Percentiles rank a stretch among this genome's conserved stretches.
Conservation (phyloP, 768 basidiomycete genomes). For the Daedaleopsis nitida region DNA sequence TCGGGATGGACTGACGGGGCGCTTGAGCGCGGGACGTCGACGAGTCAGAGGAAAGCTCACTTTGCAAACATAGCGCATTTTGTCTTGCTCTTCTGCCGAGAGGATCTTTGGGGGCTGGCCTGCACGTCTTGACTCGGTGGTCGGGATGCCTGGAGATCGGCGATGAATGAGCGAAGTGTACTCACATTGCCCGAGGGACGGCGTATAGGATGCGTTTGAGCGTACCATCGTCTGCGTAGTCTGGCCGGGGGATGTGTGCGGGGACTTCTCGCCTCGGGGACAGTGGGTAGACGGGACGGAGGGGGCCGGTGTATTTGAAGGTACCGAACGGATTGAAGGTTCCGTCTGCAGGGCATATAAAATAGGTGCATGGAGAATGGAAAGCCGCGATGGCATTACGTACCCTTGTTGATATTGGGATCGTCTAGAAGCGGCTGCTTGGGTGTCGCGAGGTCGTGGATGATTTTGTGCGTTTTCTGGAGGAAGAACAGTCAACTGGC, state of each 20-base stretch:
- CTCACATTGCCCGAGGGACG: constrained; percentile 38
- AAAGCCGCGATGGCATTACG: background rate
- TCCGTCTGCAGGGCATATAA: constrained; percentile 50
- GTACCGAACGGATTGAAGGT: constrained; percentile 79
- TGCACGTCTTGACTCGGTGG: constrained; percentile 54
- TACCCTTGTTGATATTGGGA: constrained; percentile 31
- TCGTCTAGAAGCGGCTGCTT: constrained; percentile 30
- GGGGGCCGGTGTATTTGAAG: constrained; percentile 74
- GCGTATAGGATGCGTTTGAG: constrained; percentile 26
- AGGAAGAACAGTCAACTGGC: constrained; percentile 6
- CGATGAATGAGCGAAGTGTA: constrained; percentile 18
- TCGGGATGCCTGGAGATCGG: constrained; percentile 52
- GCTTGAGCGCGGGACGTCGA: constrained; percentile 22
- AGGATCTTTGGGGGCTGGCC: constrained; percentile 70
- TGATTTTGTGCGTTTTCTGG: constrained; percentile 81
- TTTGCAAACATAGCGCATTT: constrained; percentile 84
- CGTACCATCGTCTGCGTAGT: constrained; percentile 80
- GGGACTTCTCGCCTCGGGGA: constrained; percentile 78
- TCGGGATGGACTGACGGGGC: constrained; percentile 6
- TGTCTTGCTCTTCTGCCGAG: constrained; percentile 75
- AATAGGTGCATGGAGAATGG: background rate
- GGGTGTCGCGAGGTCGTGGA: constrained; percentile 63
- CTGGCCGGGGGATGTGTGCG: constrained; percentile 81
- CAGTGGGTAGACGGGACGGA: constrained; percentile 88
- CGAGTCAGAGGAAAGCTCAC: constrained; percentile 47